A percentile compares a stretch with the other conserved stretches of the same genome.
Evolutionary conservation across 176 grass and related monocot genomes (phyloP).

Genomic region (Bothriochloa decipiens): DNA sequence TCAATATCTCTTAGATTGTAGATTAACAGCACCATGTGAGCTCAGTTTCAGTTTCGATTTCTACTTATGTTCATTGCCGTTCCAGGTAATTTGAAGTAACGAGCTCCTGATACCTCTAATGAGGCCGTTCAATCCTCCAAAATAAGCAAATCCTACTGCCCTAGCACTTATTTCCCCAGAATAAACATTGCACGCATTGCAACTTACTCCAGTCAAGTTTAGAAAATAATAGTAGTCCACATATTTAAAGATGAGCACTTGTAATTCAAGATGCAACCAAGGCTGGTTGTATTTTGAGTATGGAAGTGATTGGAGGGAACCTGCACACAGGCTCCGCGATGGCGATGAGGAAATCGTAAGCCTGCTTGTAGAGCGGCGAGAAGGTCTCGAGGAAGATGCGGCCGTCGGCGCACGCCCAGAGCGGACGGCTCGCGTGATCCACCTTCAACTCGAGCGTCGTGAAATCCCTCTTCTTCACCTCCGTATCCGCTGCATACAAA

Average conservation of each 20-base stretch:
- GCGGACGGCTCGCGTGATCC: slow-evolving; percentile 74
- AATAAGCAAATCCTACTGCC: background rate
- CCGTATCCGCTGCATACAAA: slow-evolving; percentile 51
- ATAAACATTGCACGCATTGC: background rate
- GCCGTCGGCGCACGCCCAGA: slow-evolving; percentile 91
- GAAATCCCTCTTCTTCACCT: slow-evolving; percentile 96
- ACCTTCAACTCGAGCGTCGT: slow-evolving; percentile 84
- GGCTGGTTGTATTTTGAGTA: background rate
- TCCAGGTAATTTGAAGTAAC: slow-evolving; percentile 12
- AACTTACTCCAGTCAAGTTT: background rate
- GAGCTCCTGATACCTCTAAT: slow-evolving; percentile 9
- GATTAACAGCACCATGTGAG: slow-evolving; percentile 14
- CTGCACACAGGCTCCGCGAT: slow-evolving; percentile 96
- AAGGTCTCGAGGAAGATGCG: slow-evolving; percentile 95
- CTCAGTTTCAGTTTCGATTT: slow-evolving; percentile 22
- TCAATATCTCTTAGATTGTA: slow-evolving; percentile 21
- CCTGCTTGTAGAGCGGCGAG: slow-evolving; percentile 95
- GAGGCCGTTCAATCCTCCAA: background rate
- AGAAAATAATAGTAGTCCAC: background rate
- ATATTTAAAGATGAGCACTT: background rate
- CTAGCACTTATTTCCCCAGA: background rate
- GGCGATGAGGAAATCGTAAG: slow-evolving; percentile 94
- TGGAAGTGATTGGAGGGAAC: slow-evolving; percentile 33
- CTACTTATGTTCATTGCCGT: slow-evolving; percentile 9
- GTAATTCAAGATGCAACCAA: slow-evolving; percentile 15